These are phyloP conservation scores for Coniochaeta hoffmannii DNA, from an alignment of 2,329 filamentous ascomycete genomes.

Conservation along the genomic window DNA sequence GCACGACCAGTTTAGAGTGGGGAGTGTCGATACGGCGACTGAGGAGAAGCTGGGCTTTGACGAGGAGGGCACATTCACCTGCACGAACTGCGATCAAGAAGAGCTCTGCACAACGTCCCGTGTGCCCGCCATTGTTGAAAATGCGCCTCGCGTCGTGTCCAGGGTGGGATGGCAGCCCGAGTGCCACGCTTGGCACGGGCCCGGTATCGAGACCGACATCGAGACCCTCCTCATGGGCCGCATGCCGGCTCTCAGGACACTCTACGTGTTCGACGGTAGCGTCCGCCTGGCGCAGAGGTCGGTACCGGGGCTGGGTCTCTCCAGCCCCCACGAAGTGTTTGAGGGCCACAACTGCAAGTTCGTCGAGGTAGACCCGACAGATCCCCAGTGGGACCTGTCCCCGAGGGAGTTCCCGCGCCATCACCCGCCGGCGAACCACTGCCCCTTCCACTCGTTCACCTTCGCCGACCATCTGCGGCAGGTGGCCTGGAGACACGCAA, in stretches of 20 bases:
- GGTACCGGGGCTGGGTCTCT: no score
- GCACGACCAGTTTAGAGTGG: no score
- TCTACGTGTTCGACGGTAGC: background rate
- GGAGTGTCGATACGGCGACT: background rate
- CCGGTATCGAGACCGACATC: background rate
- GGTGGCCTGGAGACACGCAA: background rate
- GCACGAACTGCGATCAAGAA: background rate
- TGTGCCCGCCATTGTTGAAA: no score
- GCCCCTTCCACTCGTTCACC: background rate
- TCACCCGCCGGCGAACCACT: background rate
- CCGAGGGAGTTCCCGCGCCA: background rate
- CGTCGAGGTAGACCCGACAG: background rate
- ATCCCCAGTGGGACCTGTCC: background rate
- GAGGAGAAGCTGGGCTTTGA: background rate
- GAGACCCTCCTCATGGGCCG: background rate
- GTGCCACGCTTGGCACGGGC: background rate
- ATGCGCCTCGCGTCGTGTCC: background rate
- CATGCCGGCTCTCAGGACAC: background rate
- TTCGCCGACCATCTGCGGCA: background rate
- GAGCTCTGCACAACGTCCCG: background rate
- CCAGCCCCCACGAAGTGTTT: background rate
- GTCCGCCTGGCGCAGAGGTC: background rate
- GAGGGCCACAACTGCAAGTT: background rate
- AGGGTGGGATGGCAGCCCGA: background rate
- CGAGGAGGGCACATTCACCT: background rate